These are phyloP conservation scores for Trichoderma atroviride DNA, from an alignment of 2,329 filamentous ascomycete species.

Conservation along the genomic window DNA sequence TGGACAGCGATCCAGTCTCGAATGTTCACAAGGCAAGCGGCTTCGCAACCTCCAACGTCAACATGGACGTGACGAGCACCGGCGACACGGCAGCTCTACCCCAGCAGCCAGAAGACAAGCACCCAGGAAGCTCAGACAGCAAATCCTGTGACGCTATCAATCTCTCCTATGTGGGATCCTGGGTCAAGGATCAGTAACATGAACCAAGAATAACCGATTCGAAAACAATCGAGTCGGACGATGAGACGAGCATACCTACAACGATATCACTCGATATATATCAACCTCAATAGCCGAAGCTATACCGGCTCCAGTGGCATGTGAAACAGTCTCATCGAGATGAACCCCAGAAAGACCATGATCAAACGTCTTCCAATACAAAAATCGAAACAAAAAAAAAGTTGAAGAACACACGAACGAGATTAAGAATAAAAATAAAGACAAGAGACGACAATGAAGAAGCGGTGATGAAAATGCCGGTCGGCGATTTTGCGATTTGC, in stretches of 20 bases:
- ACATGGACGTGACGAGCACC: neutral
- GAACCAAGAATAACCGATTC: neutral
- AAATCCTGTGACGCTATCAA: neutral
- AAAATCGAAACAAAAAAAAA: neutral
- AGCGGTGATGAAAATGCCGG: neutral
- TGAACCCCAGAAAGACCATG: neutral
- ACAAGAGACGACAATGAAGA: neutral
- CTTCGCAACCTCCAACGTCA: neutral
- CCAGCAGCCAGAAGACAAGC: neutral
- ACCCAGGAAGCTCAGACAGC: neutral
- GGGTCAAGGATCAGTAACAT: neutral
- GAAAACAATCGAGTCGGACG: neutral
- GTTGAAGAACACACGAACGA: too few relatives aligned
- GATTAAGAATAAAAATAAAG: neutral
- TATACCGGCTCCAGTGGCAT: neutral
- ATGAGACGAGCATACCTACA: neutral
- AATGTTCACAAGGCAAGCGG: neutral
- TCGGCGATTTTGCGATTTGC: too few relatives aligned
- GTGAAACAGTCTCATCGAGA: neutral
- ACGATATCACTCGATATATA: neutral
- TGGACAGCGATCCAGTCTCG: neutral
- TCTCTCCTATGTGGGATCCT: neutral
- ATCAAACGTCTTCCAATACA: neutral
- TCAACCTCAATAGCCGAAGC: neutral
- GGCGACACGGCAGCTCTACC: neutral